phyloP scores from a whole-genome alignment of 176 grass and related monocot species.

The Hordeum vulgare region DNA sequence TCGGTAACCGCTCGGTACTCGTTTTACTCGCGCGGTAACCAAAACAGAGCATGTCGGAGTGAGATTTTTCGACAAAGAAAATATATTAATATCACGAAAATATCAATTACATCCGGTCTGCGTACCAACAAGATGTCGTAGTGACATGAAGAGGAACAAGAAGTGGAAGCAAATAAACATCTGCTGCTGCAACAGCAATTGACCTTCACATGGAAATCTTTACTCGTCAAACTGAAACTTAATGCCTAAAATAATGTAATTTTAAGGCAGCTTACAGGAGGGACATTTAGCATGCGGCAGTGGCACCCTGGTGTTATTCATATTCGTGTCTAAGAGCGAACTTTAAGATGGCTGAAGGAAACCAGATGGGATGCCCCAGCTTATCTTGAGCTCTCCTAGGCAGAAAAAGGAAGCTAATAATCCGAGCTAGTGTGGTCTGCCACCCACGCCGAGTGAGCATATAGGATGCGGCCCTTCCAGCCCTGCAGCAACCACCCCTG shows the following conservation, averaged over 20 bases:
- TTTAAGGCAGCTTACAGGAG: neutral
- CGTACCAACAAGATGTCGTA: too few relatives aligned
- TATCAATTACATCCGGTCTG: too few relatives aligned
- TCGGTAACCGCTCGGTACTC: too few relatives aligned
- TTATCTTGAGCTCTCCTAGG: neutral
- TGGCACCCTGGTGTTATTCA: neutral
- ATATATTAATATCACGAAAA: too few relatives aligned
- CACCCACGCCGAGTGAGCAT: conserved; percentile 38
- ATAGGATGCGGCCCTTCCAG: conserved; percentile 47
- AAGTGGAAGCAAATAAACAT: neutral
- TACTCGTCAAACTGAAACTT: neutral
- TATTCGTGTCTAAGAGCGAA: neutral
- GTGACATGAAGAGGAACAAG: too few relatives aligned
- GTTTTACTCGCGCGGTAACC: too few relatives aligned
- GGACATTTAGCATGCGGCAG: neutral
- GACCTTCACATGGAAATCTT: neutral
- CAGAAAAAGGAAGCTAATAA: neutral
- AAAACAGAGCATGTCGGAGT: too few relatives aligned
- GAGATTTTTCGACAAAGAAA: too few relatives aligned
- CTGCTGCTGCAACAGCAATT: neutral
- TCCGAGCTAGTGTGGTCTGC: neutral
- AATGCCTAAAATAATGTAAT: neutral
- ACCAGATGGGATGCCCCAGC: neutral
- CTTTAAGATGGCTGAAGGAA: neutral
- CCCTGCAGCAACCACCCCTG: conserved; percentile 47